Conservation (phyloP, 192 early-diverging fungal species). For the Thoreauomyces humboldtii region DNA sequence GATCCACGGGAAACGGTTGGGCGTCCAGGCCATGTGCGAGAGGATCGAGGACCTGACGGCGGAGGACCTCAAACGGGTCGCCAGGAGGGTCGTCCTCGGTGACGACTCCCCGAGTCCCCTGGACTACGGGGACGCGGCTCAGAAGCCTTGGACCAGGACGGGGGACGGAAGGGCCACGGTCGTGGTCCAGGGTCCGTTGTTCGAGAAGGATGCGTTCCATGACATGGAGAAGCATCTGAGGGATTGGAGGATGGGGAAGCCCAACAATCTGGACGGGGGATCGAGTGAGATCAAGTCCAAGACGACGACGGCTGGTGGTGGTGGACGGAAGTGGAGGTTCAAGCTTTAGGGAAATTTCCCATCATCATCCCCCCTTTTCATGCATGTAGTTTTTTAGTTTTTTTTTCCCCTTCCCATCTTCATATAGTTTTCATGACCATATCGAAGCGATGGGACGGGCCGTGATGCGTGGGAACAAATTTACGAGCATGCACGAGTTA, state of each 20-base stretch:
- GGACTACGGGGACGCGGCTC: conserved; percentile 25
- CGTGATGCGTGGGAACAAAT: no score
- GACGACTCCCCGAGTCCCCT: conserved; percentile 39
- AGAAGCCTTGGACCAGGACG: conserved; percentile 28
- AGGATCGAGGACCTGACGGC: conserved; percentile 76
- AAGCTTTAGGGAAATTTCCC: conserved; percentile 15
- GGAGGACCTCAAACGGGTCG: conserved; percentile 78
- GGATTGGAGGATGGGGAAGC: conserved; percentile 19
- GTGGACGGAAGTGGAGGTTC: conserved; percentile 23
- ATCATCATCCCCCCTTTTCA: background rate
- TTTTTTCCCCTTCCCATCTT: no score
- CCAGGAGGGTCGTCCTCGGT: conserved; percentile 64
- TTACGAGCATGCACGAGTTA: no score
- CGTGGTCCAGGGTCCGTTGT: conserved; percentile 40
- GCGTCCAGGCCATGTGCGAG: conserved; percentile 72
- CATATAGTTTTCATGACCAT: no score
- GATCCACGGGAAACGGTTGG: conserved; percentile 68
- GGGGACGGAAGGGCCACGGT: conserved; percentile 37
- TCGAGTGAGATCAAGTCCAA: background rate
- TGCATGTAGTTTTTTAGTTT: no score
- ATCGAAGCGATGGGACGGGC: no score
- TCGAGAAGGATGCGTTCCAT: conserved; percentile 16
- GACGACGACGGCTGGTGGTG: background rate
- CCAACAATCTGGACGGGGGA: conserved; percentile 3
- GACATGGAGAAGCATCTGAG: conserved; percentile 20